Evolutionary conservation across 257 asterid genomes (phyloP), one percentile per base, ranked within the genome.

Genomic region (Primulina eburnea): DNA sequence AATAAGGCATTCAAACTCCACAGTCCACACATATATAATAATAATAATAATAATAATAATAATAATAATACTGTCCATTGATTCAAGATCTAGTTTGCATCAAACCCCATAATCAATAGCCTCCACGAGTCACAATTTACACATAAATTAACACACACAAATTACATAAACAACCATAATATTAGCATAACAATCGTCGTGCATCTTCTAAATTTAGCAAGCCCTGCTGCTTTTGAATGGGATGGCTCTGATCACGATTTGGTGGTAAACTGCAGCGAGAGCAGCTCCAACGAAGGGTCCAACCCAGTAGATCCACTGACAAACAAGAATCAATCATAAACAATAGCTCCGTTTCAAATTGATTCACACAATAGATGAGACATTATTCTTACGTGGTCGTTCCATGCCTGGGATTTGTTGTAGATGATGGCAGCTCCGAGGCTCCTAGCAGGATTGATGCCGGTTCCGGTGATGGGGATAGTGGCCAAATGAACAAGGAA

Each of bases 281-380:
- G 68, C 67, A 65, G 90, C 90, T 79, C 90, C 90, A 9, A 85
- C 75, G 76, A 85, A 81, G 28, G 90, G 90, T 62, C 90, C 90
- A 60, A 86, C 90, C 90, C 90, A 86, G 77, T 83, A 86, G 68
- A 86, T 73, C 90, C 90, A 86, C 88, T 85, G 83, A 8, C 66
- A 18, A 61, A 4, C 28, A 30, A 18, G n/a, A 65, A 56, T 12
- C 28, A 55, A 52, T 11, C 55, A 43, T 1, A 11, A 43, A 38
- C 37, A 40, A 65, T 5, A 5, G 56, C n/a, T 43, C 11, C 8
- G 26, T 26, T 24, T 21, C 7, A 10, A 38, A 65, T 7, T 11
- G 8, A 37, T 64, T 4, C 16, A 37, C 18, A n/a, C 33, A 20
- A 11, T 3, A 40, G 16, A 40, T 10, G 28, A 38, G 35, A 64